phyloP scores from a whole-genome alignment of 805 yeast species.

The Suhomyces prunicola region DNA sequence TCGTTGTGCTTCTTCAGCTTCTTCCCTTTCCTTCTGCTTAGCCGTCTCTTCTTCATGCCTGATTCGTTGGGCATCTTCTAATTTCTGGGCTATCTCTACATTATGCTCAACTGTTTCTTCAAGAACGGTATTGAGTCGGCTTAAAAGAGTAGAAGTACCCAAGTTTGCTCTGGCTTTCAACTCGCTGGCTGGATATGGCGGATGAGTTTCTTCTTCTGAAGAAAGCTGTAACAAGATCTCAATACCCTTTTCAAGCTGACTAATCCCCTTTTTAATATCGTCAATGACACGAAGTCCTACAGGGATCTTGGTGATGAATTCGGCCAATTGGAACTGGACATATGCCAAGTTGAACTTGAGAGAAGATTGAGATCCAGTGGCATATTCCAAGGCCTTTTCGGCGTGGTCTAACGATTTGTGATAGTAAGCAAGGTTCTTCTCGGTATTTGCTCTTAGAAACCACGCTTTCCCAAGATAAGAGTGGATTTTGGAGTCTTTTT shows the following conservation, averaged over 20 bases:
- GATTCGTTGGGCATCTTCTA: slow-evolving; percentile 68
- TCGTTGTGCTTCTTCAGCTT: slow-evolving; percentile 41
- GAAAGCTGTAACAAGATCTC: slow-evolving; percentile 55
- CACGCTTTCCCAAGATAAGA: slow-evolving; percentile 84
- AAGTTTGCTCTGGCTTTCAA: slow-evolving; percentile 81
- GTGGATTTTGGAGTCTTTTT: slow-evolving; percentile 61
- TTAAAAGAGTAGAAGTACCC: slow-evolving; percentile 73
- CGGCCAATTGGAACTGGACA: slow-evolving; percentile 84
- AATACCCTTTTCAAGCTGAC: slow-evolving; percentile 63
- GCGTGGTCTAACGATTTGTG: slow-evolving; percentile 62
- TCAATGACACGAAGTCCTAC: slow-evolving; percentile 56
- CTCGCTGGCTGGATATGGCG: slow-evolving; percentile 79
- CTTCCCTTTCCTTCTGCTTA: slow-evolving; percentile 36
- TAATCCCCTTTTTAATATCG: slow-evolving; percentile 56
- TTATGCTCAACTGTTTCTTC: slow-evolving; percentile 73
- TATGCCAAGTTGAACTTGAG: slow-evolving; percentile 78
- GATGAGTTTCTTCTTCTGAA: slow-evolving; percentile 47
- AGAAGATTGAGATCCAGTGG: slow-evolving; percentile 27
- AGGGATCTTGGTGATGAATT: slow-evolving; percentile 61
- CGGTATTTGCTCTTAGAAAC: slow-evolving; percentile 72
- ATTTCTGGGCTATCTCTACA: slow-evolving; percentile 50
- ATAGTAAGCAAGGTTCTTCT: slow-evolving; percentile 59
- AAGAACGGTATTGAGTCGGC: slow-evolving; percentile 65
- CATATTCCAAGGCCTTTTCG: slow-evolving; percentile 47
- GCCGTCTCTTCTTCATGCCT: slow-evolving; percentile 54